These are phyloP conservation scores for Fusarium verrucosum DNA, from an alignment of 2,329 filamentous ascomycete genomes.

Conservation along the genomic window DNA sequence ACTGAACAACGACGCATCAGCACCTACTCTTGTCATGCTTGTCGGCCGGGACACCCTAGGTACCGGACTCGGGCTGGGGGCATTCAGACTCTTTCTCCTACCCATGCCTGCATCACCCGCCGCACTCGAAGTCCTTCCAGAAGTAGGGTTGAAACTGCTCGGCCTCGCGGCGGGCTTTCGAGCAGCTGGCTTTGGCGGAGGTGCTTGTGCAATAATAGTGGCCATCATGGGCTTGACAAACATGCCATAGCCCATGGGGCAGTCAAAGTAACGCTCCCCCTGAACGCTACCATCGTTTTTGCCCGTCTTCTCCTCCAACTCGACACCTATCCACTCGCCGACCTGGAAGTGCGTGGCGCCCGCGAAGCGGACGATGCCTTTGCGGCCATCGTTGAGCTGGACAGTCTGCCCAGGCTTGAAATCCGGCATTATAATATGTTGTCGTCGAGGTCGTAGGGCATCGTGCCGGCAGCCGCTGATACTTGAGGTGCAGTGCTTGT, in stretches of 20 bases:
- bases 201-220: constrained; percentile 63
- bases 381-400: constrained; percentile 79
- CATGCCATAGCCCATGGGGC: constrained; percentile 78
- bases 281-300: constrained; percentile 96
- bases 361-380: constrained; percentile 81
- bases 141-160: constrained; percentile 58
- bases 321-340: constrained; percentile 90
- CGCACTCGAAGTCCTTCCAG: constrained; percentile 53
- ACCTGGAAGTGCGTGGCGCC: constrained; percentile 81
- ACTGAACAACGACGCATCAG: background rate
- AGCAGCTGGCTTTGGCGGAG: constrained; percentile 51
- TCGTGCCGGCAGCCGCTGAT: constrained; percentile 43
- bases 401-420: constrained; percentile 76
- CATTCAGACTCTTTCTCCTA: constrained; percentile 75
- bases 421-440: constrained; percentile 58
- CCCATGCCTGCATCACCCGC: constrained; percentile 62
- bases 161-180: constrained; percentile 57
- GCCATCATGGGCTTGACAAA: constrained; percentile 82
- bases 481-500: constrained; percentile 7
- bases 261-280: constrained; percentile 89
- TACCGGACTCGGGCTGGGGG: constrained; percentile 76
- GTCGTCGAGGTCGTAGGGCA: constrained; percentile 44
- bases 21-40: constrained; percentile 66
- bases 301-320: constrained; percentile 81
- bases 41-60: constrained; percentile 64